Conservation (phyloP, 352 stramenopile species). For the Pythium biforme region DNA sequence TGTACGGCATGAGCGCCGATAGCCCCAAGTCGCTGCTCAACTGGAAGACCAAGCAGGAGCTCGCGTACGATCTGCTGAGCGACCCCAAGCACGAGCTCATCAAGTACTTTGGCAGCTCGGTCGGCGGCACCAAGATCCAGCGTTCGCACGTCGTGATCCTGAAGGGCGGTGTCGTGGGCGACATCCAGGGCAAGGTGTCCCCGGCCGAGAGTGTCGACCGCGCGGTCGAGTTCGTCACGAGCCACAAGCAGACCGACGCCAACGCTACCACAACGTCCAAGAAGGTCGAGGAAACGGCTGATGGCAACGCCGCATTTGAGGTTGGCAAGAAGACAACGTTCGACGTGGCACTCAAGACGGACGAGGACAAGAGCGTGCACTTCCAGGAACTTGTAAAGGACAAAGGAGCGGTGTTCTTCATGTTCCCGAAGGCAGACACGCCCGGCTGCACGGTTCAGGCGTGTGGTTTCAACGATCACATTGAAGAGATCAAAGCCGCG, state of each 20-base stretch:
- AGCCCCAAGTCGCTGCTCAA: conserved; percentile 64
- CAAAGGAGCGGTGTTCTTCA: conserved; percentile 84
- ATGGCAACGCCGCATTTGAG: conserved; percentile 26
- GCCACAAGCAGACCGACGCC: conserved; percentile 29
- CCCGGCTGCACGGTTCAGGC: conserved; percentile 82
- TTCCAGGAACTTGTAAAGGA: conserved; percentile 76
- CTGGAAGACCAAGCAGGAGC: conserved; percentile 79
- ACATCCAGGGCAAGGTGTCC: conserved; percentile 78
- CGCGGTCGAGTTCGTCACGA: conserved; percentile 71
- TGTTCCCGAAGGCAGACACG: conserved; percentile 87
- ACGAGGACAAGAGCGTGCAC: conserved; percentile 53
- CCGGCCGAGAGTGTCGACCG: conserved; percentile 72
- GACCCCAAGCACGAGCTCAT: conserved; percentile 82
- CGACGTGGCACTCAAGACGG: conserved; percentile 65
- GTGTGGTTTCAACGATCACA: conserved; percentile 83
- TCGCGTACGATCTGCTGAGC: conserved; percentile 81
- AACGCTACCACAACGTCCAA: neutral
- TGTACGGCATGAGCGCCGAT: conserved; percentile 81
- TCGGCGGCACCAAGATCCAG: conserved; percentile 75
- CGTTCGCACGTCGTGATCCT: conserved; percentile 84
- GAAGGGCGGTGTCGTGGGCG: conserved; percentile 73
- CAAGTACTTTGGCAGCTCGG: conserved; percentile 84
- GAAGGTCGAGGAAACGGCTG: conserved; percentile 12
- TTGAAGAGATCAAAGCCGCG: conserved; percentile 66
- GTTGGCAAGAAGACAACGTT: conserved; percentile 54